Base-by-base conservation (phyloP, 169 alveolate genomes). In the Eimeria brunetti region DNA sequence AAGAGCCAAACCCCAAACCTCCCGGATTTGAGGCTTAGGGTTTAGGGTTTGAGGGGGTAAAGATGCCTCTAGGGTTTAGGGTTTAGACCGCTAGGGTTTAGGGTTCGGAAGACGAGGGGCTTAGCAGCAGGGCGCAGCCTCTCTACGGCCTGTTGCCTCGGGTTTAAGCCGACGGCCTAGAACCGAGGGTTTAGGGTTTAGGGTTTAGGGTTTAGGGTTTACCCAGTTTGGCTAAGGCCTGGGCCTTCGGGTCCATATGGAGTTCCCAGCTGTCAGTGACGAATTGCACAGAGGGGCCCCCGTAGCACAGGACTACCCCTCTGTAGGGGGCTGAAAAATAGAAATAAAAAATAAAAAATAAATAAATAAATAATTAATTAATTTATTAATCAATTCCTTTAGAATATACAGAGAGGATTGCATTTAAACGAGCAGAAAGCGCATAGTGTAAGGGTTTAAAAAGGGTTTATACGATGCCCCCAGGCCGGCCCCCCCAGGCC, bases 211-310 rank as follows among this genome's bases (percentile, higher is more conserved):
- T 81, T 27, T 20, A 51, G 71, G 89, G 51, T n/a, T 30, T 36
- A 90, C 95, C 95, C 7, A 90, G 95, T 41, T n/a, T 53, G 49
- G 95, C 95, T 7, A 90, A 90, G 56, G 95, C 90, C 76, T 90
- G 89, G 41, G 95, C 89, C 27, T 90, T 67, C 67, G 85, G 85
- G 95, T 90, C 95, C 1, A 41, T 44, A n/a, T 33, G 91, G 76
- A 80, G 46, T 36, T 91, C 95, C 85, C 86, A 64, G 58, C 86
- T 27, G 91, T 91, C 62, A 7, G 91, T 44, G 51, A 91, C 95
- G 27, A 80, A 80, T 60, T 91, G 95, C 86, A 91, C 83, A 46
- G 75, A n/a, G 8, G 95, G 95, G 36, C 95, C 95, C 16, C 95
- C 95, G 64, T 91, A 91, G 86, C 73, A 75, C 9, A 85, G 38